These are phyloP conservation scores for Maudiozyma saulgeensis DNA, from an alignment of 805 yeast species.

Conservation along the genomic window DNA sequence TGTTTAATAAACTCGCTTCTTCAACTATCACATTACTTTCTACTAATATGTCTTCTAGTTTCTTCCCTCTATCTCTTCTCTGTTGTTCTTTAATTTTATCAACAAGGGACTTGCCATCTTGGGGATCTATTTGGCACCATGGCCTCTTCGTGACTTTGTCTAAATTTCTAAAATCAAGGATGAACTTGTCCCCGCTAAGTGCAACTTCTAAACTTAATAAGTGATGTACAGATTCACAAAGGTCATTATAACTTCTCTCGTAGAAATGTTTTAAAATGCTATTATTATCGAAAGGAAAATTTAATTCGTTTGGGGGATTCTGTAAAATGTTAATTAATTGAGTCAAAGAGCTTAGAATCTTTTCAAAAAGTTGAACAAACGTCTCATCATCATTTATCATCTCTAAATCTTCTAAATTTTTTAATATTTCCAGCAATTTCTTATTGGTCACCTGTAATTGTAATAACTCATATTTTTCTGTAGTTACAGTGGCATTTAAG, in stretches of 20 bases:
- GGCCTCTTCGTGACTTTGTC: constrained; percentile 45
- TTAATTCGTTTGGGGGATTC: constrained; percentile 44
- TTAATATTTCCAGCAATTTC: constrained; percentile 12
- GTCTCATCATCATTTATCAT: constrained; percentile 32
- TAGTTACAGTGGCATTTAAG: neutral
- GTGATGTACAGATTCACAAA: constrained; percentile 28
- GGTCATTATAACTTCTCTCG: constrained; percentile 18
- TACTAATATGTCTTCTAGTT: constrained; percentile 32
- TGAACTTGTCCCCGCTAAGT: constrained; percentile 51
- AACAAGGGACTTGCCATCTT: constrained; percentile 41
- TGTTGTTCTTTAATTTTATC: constrained; percentile 51
- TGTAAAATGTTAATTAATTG: constrained; percentile 27
- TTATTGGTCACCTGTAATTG: constrained; percentile 29
- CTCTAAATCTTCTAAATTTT: constrained; percentile 35
- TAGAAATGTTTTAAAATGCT: constrained; percentile 40
- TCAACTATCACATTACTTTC: constrained; percentile 30
- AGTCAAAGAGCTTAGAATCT: constrained; percentile 15
- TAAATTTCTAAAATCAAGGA: constrained; percentile 48
- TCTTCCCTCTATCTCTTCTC: constrained; percentile 34
- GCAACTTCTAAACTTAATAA: constrained; percentile 46
- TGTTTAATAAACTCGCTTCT: constrained; percentile 27
- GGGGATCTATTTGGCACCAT: constrained; percentile 47
- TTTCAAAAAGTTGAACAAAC: constrained; percentile 16
- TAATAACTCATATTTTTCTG: constrained; percentile 33
- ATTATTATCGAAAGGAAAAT: constrained; percentile 49